Evolutionary conservation across 176 grass and related monocot species (phyloP).

Genomic region (Zoysia japonica): DNA sequence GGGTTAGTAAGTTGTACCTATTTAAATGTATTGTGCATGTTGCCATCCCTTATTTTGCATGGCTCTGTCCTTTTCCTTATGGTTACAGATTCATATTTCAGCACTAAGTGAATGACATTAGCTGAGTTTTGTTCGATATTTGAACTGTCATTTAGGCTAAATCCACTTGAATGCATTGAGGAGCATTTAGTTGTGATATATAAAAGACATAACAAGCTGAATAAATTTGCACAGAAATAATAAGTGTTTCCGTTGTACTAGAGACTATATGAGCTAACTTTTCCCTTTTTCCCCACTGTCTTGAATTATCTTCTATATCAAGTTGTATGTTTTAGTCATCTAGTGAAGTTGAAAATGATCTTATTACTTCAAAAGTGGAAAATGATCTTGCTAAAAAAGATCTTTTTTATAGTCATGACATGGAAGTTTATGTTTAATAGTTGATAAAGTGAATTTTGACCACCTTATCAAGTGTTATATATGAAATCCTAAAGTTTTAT

Average conservation of each 20-base stretch:
- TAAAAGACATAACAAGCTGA: neutral
- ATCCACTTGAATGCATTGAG: conserved; percentile 10
- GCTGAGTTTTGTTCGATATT: conserved; percentile 13
- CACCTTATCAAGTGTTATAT: conserved; percentile 21
- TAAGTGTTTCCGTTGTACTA: conserved; percentile 14
- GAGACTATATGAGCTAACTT: conserved; percentile 1
- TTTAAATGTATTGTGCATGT: conserved; percentile 34
- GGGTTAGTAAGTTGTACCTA: conserved; percentile 26
- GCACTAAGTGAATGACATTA: conserved; percentile 12
- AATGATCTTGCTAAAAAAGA: neutral
- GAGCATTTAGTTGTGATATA: neutral
- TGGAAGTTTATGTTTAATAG: conserved; percentile 28
- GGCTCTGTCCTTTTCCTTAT: conserved; percentile 6
- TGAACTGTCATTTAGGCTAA: conserved; percentile 23
- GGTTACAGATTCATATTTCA: conserved; percentile 13
- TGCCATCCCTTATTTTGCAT: conserved; percentile 20
- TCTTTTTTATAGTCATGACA: conserved; percentile 31
- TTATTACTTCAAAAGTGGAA: neutral
- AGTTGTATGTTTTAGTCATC: conserved; percentile 16
- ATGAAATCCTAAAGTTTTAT: conserved; percentile 24
- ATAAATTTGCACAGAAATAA: conserved; percentile 25
- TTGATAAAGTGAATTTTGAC: conserved; percentile 41
- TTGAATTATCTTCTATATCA: conserved; percentile 18
- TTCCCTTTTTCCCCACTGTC: neutral
- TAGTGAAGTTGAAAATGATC: conserved; percentile 37